phyloP scores from a whole-genome alignment of 495 filamentous ascomycete species.

The Podospora tetraspora region DNA sequence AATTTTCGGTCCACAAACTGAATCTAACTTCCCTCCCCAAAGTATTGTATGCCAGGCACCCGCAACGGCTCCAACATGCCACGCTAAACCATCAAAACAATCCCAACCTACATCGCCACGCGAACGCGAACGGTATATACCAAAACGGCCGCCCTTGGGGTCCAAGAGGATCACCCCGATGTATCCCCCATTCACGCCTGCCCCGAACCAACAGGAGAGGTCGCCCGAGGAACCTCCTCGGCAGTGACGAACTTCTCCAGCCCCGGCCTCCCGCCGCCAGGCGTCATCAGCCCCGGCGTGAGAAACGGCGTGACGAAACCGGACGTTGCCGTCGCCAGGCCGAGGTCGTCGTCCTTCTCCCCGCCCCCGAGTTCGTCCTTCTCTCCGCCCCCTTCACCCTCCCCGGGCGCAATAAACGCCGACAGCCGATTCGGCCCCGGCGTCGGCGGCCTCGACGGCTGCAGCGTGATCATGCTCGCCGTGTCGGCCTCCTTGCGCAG shows the following conservation, averaged over 20 bases:
- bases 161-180: background rate
- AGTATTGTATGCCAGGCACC: background rate
- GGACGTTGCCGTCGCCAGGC: background rate
- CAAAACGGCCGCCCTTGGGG: too few species aligned
- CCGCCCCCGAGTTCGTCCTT: background rate
- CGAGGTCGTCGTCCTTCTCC: background rate
- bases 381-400: background rate
- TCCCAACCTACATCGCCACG: background rate
- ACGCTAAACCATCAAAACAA: background rate
- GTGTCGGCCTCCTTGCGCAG: slow-evolving; percentile 44
- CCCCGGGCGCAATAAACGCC: background rate
- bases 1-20: background rate
- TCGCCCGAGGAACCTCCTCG: slow-evolving; percentile 1
- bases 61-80: background rate
- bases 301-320: background rate
- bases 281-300: slow-evolving; percentile 2
- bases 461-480: slow-evolving; percentile 51
- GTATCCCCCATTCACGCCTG: background rate
- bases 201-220: background rate
- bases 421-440: slow-evolving; percentile 1
- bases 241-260: slow-evolving; percentile 10
- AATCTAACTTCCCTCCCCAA: background rate
- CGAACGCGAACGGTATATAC: background rate
- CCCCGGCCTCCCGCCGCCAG: slow-evolving; percentile 6
- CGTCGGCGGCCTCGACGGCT: slow-evolving; percentile 9